phyloP scores from a whole-genome alignment of 78 protist species.

The Dictyostelium discoideum region DNA sequence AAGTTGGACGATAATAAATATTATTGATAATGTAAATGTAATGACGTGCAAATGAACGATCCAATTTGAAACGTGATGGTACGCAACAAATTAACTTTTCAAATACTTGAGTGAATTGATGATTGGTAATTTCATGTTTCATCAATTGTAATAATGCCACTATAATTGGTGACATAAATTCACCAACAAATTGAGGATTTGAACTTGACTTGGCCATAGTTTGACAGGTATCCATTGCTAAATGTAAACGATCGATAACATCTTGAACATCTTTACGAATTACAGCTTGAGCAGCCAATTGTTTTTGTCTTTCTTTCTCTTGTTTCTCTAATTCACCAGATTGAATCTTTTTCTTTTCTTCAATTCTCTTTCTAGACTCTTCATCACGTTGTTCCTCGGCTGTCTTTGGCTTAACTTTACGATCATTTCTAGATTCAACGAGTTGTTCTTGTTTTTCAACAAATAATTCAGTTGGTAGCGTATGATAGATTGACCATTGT shows the following conservation, averaged over 20 bases:
- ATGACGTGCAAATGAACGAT: conserved; percentile 14
- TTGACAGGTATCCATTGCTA: not conserved
- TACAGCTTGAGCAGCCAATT: conserved; percentile 20
- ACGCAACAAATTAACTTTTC: not conserved
- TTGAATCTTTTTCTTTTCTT: conserved; percentile 60
- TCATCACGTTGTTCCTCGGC: conserved; percentile 59
- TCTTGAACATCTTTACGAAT: conserved; percentile 34
- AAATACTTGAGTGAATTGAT: not conserved
- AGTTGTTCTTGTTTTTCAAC: conserved; percentile 18
- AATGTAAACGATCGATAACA: not conserved
- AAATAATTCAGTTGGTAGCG: not conserved
- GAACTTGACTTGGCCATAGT: not conserved
- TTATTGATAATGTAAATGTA: conserved; percentile 22
- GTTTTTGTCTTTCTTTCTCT: conserved; percentile 54
- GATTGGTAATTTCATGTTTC: not conserved
- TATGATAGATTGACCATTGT: conserved; percentile 44
- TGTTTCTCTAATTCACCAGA: conserved; percentile 53
- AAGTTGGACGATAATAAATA: not conserved
- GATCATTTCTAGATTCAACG: conserved; percentile 7
- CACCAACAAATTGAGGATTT: conserved; percentile 43
- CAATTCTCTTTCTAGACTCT: conserved; percentile 15
- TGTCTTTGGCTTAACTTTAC: conserved; percentile 24
- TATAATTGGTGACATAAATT: conserved; percentile 28
- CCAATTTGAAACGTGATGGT: conserved; percentile 14
- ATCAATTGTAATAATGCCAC: not conserved